Evolutionary conservation across 1,139 yeast genomes (phyloP).

Genomic region (Kodamaea sp.): DNA sequence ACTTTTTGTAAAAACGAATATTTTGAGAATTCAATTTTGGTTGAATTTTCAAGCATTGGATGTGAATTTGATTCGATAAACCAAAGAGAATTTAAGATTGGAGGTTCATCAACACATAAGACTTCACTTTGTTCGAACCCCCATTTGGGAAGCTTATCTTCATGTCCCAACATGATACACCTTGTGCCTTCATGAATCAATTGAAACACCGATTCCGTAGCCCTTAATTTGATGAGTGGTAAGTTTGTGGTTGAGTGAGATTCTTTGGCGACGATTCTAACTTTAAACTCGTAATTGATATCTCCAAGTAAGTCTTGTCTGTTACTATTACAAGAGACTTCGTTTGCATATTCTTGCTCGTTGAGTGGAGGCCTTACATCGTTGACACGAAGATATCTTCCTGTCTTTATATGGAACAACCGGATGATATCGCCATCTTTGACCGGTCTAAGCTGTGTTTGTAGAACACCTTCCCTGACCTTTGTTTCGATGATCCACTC

Average conservation of each 20-base stretch:
- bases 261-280: constrained; percentile 32
- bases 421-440: constrained; percentile 51
- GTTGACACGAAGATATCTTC: constrained; percentile 55
- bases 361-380: constrained; percentile 70
- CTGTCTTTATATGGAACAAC: constrained; percentile 60
- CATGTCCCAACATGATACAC: constrained; percentile 64
- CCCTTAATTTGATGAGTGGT: constrained; percentile 42
- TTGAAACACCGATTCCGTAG: constrained; percentile 56
- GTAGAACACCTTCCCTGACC: constrained; percentile 28
- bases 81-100: constrained; percentile 58
- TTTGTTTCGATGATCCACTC: constrained; percentile 63
- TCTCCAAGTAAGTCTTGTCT: constrained; percentile 42
- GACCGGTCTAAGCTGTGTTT: constrained; percentile 33
- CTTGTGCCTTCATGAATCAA: constrained; percentile 55
- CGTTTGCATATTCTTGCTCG: constrained; percentile 75
- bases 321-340: constrained; percentile 65
- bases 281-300: constrained; percentile 49
- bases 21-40: constrained; percentile 23
- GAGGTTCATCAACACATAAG: constrained; percentile 65
- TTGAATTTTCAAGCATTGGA: constrained; percentile 37
- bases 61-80: constrained; percentile 60
- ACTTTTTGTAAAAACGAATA: constrained; percentile 27
- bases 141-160: constrained; percentile 62
- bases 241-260: constrained; percentile 27
- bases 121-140: constrained; percentile 73